Conservation (phyloP, 1,284 basidiomycete genomes). For the Cutaneotrichosporon sp. region DNA sequence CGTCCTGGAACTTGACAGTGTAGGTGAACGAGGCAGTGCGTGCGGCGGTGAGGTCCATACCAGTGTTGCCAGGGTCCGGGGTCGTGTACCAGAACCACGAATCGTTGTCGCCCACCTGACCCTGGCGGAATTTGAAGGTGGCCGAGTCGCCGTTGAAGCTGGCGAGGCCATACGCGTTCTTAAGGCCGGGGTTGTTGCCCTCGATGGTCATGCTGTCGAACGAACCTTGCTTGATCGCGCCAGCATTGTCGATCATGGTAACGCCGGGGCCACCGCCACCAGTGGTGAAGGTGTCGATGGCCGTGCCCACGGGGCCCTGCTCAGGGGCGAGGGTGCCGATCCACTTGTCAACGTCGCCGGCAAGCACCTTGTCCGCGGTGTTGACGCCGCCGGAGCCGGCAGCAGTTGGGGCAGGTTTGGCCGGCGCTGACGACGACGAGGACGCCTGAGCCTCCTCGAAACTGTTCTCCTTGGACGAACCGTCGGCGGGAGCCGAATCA, state of each 20-base stretch:
- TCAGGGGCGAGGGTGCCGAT: slow-evolving; percentile 9
- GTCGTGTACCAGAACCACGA: slow-evolving; percentile 19
- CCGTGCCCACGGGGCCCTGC: slow-evolving; percentile 10
- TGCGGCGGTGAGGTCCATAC: slow-evolving; percentile 12
- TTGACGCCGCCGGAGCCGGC: slow-evolving; percentile 4
- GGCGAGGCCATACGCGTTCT: slow-evolving; percentile 11
- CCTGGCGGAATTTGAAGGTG: slow-evolving; percentile 13
- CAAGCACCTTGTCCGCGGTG: slow-evolving; percentile 7
- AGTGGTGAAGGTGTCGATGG: slow-evolving; percentile 9
- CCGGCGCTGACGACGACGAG: not conserved
- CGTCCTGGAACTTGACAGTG: slow-evolving; percentile 47
- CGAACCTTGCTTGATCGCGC: not conserved
- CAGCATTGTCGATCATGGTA: slow-evolving; percentile 3
- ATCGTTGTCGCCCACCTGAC: slow-evolving; percentile 16
- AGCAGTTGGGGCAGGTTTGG: not conserved
- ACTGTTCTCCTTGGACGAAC: not conserved
- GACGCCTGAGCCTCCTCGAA: slow-evolving; percentile 6
- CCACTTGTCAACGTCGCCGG: slow-evolving; percentile 13
- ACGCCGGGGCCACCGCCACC: slow-evolving; percentile 10
- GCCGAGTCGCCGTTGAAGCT: not conserved
- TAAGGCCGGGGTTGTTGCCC: slow-evolving; percentile 14
- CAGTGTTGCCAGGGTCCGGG: slow-evolving; percentile 14
- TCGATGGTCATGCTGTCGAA: slow-evolving; percentile 15
- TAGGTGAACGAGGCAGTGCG: slow-evolving; percentile 38
- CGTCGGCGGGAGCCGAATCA: slow-evolving; percentile 1